A percentile compares a stretch with the other conserved stretches of the same genome.
phyloP scores from a whole-genome alignment of 495 filamentous ascomycete species.

The Ramalina peruviana region DNA sequence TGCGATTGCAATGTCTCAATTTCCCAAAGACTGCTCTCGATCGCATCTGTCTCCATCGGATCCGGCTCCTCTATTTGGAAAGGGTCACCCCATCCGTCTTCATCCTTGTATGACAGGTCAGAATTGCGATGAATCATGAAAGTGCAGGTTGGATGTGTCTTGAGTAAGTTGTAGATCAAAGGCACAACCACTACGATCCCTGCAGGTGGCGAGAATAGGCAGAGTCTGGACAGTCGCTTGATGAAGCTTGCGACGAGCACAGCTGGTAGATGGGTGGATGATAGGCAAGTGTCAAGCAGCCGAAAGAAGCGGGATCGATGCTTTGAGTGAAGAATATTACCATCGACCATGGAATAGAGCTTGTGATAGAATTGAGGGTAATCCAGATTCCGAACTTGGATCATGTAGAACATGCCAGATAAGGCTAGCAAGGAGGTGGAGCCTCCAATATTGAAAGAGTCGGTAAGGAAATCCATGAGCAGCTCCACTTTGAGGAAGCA shows the following conservation, averaged over 20 bases:
- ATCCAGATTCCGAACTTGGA: conserved; percentile 83
- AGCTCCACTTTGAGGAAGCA: conserved; percentile 77
- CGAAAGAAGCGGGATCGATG: conserved; percentile 90
- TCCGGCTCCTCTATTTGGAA: conserved; percentile 64
- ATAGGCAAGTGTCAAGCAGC: conserved; percentile 78
- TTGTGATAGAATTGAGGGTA: conserved; percentile 91
- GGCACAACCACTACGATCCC: conserved; percentile 82
- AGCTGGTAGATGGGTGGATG: conserved; percentile 86
- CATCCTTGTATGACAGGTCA: conserved; percentile 24
- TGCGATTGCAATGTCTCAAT: conserved; percentile 77
- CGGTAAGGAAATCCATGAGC: conserved; percentile 95
- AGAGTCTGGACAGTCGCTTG: conserved; percentile 72
- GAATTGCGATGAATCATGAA: conserved; percentile 86
- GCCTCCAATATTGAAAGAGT: conserved; percentile 77
- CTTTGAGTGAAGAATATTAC: conserved; percentile 77
- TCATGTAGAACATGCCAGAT: conserved; percentile 89
- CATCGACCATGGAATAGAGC: conserved; percentile 80
- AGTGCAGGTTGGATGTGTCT: conserved; percentile 74
- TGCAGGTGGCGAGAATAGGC: conserved; percentile 70
- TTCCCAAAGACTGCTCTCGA: conserved; percentile 94
- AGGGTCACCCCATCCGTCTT: conserved; percentile 61
- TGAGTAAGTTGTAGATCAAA: conserved; percentile 91
- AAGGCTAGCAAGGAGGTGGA: conserved; percentile 75
- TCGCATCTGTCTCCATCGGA: conserved; percentile 70
- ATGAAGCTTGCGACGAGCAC: conserved; percentile 88